A percentile compares a stretch with the other conserved stretches of the same genome.
Evolutionary conservation across 2,329 filamentous ascomycete genomes (phyloP).

Genomic region (Pseudogymnoascus sp.): DNA sequence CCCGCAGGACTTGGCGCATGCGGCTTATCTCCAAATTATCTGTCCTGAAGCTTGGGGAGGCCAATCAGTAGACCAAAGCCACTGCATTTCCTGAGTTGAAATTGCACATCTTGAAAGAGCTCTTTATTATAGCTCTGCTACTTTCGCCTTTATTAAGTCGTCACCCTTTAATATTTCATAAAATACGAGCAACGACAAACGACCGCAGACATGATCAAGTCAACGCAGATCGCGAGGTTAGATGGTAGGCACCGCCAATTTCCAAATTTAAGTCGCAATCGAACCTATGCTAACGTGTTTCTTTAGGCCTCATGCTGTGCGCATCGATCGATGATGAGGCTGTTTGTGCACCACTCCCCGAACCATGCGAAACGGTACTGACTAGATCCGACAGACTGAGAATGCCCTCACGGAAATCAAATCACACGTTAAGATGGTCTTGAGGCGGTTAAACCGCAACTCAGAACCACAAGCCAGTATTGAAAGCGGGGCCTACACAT

Average conservation of each 20-base stretch:
- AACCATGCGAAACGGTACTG: not conserved
- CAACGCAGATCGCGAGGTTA: constrained; percentile 88
- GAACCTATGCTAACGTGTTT: constrained; percentile 8
- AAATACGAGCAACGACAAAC: not conserved
- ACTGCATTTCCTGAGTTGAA: constrained; percentile 15
- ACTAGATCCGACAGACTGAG: constrained; percentile 47
- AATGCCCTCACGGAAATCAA: constrained; percentile 80
- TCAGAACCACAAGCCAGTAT: constrained; percentile 88
- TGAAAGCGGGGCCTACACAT: constrained; percentile 72
- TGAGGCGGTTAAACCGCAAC: constrained; percentile 81
- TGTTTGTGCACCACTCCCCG: constrained; percentile 37
- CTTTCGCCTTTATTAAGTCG: not conserved
- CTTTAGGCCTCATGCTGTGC: constrained; percentile 81
- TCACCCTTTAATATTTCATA: not conserved
- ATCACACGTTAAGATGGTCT: constrained; percentile 80
- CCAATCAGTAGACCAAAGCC: constrained; percentile 1
- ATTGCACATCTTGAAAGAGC: constrained; percentile 9
- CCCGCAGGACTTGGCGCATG: not conserved
- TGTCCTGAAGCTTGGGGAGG: constrained; percentile 1
- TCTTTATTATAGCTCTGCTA: not conserved
- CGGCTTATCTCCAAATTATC: constrained; percentile 9
- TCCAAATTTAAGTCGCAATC: not conserved
- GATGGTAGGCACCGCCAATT: constrained; percentile 56
- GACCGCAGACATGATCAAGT: constrained; percentile 57
- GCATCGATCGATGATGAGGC: constrained; percentile 90